Percentiles rank a stretch among this genome's conserved stretches.
Evolutionary conservation across 2,329 filamentous ascomycete genomes (phyloP).

Genomic region (Paracoccidioides brasiliensis): DNA sequence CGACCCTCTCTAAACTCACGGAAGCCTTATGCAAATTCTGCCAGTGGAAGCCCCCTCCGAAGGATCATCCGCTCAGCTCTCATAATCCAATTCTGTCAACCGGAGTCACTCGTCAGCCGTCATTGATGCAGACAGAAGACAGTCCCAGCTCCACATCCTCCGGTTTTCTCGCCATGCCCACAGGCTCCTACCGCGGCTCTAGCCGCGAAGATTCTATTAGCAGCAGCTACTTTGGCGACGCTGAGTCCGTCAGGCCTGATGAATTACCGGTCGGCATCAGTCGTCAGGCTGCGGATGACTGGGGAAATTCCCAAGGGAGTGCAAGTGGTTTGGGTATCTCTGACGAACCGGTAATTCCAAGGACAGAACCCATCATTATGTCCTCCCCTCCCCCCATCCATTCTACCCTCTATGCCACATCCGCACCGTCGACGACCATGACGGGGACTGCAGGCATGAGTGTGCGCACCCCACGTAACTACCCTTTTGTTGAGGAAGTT

Average conservation of each 20-base stretch:
- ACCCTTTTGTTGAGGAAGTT: constrained; percentile 60
- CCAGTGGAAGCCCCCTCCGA: constrained; percentile 76
- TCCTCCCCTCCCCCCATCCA: constrained; percentile 3
- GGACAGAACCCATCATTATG: constrained; percentile 4
- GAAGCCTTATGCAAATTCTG: constrained; percentile 80
- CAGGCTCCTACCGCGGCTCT: constrained; percentile 63
- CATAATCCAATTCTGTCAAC: constrained; percentile 41
- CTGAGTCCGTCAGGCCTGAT: constrained; percentile 64
- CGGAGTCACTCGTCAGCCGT: constrained; percentile 42
- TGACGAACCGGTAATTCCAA: constrained; percentile 34
- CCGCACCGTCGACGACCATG: constrained; percentile 43
- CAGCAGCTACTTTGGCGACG: constrained; percentile 69
- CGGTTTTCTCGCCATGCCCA: constrained; percentile 53
- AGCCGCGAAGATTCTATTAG: constrained; percentile 81
- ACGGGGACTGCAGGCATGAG: constrained; percentile 12
- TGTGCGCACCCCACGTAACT: constrained; percentile 41
- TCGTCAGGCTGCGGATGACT: constrained; percentile 52
- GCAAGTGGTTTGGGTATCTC: constrained; percentile 61
- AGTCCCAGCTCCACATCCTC: constrained; percentile 73
- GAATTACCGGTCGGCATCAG: constrained; percentile 65
- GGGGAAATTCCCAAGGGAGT: constrained; percentile 29
- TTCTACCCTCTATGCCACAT: constrained; percentile 47
- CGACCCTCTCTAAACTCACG: constrained; percentile 78
- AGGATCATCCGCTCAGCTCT: constrained; percentile 43
- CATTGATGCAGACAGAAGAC: constrained; percentile 52